Percentiles rank a stretch among this genome's conserved stretches.
Evolutionary conservation across 805 yeast genomes (phyloP).

Genomic region (Candida quercuum): DNA sequence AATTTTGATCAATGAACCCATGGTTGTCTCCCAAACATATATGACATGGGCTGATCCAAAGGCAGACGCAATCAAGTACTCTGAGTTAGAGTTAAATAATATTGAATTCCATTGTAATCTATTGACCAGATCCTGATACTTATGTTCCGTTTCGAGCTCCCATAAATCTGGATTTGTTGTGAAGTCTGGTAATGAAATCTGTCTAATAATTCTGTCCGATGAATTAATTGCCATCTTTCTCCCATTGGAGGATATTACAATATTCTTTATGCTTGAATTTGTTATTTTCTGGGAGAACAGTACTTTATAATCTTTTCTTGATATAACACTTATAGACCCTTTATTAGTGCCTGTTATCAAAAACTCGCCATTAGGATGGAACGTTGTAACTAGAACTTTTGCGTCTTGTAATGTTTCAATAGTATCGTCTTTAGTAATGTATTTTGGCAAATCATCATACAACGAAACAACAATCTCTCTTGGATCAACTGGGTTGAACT

Average conservation of each 20-base stretch:
- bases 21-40: conserved; percentile 86
- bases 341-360: conserved; percentile 74
- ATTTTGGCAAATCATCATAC: conserved; percentile 55
- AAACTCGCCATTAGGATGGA: conserved; percentile 47
- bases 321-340: conserved; percentile 62
- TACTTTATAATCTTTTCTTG: conserved; percentile 22
- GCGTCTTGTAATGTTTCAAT: conserved; percentile 17
- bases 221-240: conserved; percentile 65
- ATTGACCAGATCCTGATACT: conserved; percentile 87
- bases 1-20: conserved; percentile 85
- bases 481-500: conserved; percentile 44
- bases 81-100: conserved; percentile 66
- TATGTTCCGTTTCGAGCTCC: conserved; percentile 68
- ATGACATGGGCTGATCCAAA: conserved; percentile 85
- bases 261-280: conserved; percentile 64
- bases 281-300: conserved; percentile 53
- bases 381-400: conserved; percentile 29
- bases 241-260: conserved; percentile 53
- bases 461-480: conserved; percentile 55
- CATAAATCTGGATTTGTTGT: conserved; percentile 19
- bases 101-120: conserved; percentile 84
- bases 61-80: conserved; percentile 84
- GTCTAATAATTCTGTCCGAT: conserved; percentile 73
- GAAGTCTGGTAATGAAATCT: conserved; percentile 40
- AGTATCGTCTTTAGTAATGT: conserved; percentile 34